Conservation (phyloP, 805 yeast genomes). For the Metschnikowia picachoensis region DNA sequence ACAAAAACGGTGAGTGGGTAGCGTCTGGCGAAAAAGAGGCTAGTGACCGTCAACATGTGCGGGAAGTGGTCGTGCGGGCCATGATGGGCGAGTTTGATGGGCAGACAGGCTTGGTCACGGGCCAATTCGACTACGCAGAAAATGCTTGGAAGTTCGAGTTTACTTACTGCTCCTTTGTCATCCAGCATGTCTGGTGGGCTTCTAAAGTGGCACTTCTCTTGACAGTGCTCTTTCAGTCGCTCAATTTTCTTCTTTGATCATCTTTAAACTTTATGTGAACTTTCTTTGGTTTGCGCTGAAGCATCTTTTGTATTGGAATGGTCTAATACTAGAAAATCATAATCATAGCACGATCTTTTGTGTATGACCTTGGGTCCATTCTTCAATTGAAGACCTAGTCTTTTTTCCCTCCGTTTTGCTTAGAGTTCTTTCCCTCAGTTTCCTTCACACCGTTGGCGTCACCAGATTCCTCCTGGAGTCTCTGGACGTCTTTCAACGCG, state of each 20-base stretch:
- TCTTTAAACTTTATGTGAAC: no score
- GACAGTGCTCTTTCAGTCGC: slow-evolving; percentile 29
- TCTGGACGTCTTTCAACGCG: slow-evolving; percentile 56
- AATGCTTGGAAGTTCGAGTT: slow-evolving; percentile 64
- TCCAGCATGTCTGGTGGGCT: slow-evolving; percentile 97
- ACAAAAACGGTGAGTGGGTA: slow-evolving; percentile 48
- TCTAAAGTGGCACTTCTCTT: slow-evolving; percentile 50
- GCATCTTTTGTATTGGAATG: no score
- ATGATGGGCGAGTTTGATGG: slow-evolving; percentile 98
- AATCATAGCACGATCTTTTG: no score
- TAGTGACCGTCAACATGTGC: slow-evolving; percentile 39
- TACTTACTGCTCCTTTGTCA: slow-evolving; percentile 71
- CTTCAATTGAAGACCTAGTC: not conserved
- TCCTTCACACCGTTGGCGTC: not conserved
- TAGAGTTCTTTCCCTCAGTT: not conserved
- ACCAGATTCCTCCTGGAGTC: slow-evolving; percentile 26
- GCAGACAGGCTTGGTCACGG: slow-evolving; percentile 79
- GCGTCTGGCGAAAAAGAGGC: slow-evolving; percentile 43
- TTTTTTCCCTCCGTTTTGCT: slow-evolving; percentile 1
- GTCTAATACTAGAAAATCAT: no score
- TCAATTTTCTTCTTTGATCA: not conserved
- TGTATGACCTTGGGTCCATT: not conserved
- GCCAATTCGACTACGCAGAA: slow-evolving; percentile 47
- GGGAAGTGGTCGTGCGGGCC: slow-evolving; percentile 82
- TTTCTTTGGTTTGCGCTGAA: no score